Evolutionary conservation across 257 asterid species (phyloP).

Genomic region (Solanum clarkiae): DNA sequence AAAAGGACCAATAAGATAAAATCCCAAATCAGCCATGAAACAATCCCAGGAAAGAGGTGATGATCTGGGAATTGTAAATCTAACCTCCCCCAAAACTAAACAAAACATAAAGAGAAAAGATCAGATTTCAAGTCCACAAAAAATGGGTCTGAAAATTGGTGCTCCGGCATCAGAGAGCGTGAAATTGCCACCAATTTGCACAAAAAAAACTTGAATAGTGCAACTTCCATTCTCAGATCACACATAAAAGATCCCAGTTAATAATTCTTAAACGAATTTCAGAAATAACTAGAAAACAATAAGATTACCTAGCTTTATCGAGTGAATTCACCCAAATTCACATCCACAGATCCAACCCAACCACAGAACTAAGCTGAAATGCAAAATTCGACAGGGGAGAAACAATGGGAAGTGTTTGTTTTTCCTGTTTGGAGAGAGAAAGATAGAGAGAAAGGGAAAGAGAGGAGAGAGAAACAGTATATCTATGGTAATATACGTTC

Average conservation of each 20-base stretch:
- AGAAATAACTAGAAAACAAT: not conserved
- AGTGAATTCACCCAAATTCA: not conserved
- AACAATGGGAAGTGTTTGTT: not conserved
- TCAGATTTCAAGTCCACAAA: not conserved
- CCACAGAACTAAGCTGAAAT: constrained; percentile 10
- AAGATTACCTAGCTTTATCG: not conserved
- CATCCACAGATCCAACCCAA: constrained; percentile 34
- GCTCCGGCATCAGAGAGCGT: not conserved
- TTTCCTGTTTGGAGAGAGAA: not conserved
- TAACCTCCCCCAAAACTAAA: not conserved
- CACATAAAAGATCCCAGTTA: not conserved
- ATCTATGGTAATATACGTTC: constrained; percentile 2
- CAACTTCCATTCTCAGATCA: not conserved
- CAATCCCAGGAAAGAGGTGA: not conserved
- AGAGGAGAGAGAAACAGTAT: constrained; percentile 9
- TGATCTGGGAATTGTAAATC: not conserved
- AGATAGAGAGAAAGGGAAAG: constrained; percentile 1
- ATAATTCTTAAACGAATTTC: not conserved
- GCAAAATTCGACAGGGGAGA: not conserved
- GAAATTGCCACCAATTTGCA: not conserved
- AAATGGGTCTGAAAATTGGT: not conserved
- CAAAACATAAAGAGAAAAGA: not conserved
- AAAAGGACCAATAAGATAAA: not conserved
- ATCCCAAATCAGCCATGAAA: not conserved
- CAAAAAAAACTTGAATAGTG: not conserved